Evolutionary conservation across 345 rosid genomes (phyloP), one percentile per base, ranked within the genome.

Genomic region (Euphorbia peplus): DNA sequence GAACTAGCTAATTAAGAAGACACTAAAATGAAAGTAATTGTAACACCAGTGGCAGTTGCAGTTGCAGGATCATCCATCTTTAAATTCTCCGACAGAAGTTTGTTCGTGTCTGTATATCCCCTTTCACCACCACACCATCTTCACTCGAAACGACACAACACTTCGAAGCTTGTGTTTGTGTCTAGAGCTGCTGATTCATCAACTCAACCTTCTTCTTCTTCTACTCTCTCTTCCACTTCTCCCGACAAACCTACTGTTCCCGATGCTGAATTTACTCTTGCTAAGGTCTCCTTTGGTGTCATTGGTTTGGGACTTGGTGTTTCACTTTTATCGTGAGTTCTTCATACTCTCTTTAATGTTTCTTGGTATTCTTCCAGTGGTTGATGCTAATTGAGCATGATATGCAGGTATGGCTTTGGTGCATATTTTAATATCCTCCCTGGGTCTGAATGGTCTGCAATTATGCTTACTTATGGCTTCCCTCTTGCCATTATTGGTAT

Each of bases 401-500:
- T 69, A 2, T 78, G 60, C 78, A 95, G 99, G 75, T 90, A 91
- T 46, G 99, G 97, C 67, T 91, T 95, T 68, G 95, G 97, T 16
- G 99, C 99, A 0, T 95, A 95, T 69, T 95, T 95, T 66, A 95
- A 85, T 69, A 80, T 95, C 77, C 87, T 95, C 35, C 96, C 99
- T 2, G 97, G 99, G 71, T 86, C 99, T 24, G 99, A 95, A 70
- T 95, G 99, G 99, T 91, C 99, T 0, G 99, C 96, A 2, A 22
- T 95, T 53, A 90, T 91, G 97, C 79, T 95, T 28, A 95, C 99
- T 0, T 95, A 95, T 81, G 95, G 99, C 41, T 95, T 95, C 68
- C 99, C 99, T 32, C 96, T 91, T 72, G 93, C 99, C 46, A 85
- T 95, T 24, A 95, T 95, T 2, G 99, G 99, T 68, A 95, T 95